Conservation (phyloP, 768 basidiomycete genomes). For the Lactarius evosmus region DNA sequence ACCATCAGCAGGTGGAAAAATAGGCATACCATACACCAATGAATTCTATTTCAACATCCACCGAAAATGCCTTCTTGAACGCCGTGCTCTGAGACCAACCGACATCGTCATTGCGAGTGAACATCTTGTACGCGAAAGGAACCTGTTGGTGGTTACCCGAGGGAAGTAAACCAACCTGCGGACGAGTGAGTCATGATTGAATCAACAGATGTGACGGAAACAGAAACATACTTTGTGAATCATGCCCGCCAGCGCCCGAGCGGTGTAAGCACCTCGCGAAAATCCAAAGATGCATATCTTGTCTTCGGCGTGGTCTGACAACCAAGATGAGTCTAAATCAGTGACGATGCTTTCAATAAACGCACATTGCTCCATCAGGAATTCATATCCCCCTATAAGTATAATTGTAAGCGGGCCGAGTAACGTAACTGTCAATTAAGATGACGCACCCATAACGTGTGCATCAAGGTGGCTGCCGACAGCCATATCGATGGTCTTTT, state of each 20-base stretch:
- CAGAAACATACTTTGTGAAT: conserved; percentile 50
- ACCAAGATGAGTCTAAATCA: conserved; percentile 8
- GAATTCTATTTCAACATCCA: conserved; percentile 71
- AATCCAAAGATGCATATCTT: conserved; percentile 80
- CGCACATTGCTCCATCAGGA: conserved; percentile 74
- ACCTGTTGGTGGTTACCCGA: conserved; percentile 70
- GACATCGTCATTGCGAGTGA: conserved; percentile 49
- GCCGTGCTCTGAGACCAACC: conserved; percentile 63
- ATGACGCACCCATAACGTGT: conserved; percentile 61
- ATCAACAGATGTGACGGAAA: background rate
- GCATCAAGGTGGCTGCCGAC: conserved; percentile 58
- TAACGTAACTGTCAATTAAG: background rate
- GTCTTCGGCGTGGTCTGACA: conserved; percentile 60
- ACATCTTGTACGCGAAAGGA: conserved; percentile 78
- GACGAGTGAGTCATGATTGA: background rate
- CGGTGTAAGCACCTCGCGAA: conserved; percentile 71
- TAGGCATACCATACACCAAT: conserved; percentile 65
- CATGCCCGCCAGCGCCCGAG: conserved; percentile 73
- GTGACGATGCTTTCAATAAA: background rate
- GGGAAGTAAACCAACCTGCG: conserved; percentile 66
- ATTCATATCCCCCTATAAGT: conserved; percentile 64
- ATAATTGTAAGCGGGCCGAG: background rate
- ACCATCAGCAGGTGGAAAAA: background rate
- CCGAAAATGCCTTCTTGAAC: conserved; percentile 74
- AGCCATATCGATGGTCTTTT: conserved; percentile 57